Conservation (phyloP, 2,329 filamentous ascomycete species). For the Hirsutella rhossiliensis region DNA sequence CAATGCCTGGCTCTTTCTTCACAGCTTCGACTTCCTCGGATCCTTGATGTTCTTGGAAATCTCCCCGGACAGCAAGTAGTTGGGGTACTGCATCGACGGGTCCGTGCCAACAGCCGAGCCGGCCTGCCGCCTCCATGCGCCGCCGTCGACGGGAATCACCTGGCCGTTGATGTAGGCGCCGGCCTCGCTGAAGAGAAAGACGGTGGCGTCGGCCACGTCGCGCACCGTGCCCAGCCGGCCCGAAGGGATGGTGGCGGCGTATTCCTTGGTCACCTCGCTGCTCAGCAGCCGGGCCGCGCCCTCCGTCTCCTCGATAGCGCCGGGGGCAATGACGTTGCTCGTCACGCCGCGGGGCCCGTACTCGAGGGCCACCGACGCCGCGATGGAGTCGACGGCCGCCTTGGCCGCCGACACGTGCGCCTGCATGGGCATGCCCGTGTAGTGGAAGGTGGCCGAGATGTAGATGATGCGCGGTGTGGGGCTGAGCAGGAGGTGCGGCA, state of each 20-base stretch:
- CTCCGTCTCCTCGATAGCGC: conserved; percentile 77
- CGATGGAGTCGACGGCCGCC: conserved; percentile 77
- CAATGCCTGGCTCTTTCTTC: not conserved
- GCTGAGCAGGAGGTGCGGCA: conserved; percentile 72
- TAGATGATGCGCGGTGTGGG: conserved; percentile 73
- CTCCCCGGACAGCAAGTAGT: conserved; percentile 27
- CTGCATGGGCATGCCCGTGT: conserved; percentile 74
- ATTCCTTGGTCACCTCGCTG: conserved; percentile 18
- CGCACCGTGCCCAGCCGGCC: conserved; percentile 69
- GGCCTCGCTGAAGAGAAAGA: conserved; percentile 78
- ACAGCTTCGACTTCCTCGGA: conserved; percentile 29
- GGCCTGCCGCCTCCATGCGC: conserved; percentile 41
- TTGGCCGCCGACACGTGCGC: conserved; percentile 88
- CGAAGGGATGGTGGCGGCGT: conserved; percentile 46
- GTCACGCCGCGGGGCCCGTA: conserved; percentile 81
- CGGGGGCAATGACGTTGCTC: conserved; percentile 80
- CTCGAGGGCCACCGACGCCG: conserved; percentile 69
- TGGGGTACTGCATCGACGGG: conserved; percentile 37
- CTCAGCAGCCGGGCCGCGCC: conserved; percentile 54
- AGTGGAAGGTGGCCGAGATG: conserved; percentile 85
- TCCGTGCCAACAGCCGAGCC: conserved; percentile 34
- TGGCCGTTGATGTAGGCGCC: conserved; percentile 81
- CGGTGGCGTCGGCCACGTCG: conserved; percentile 86
- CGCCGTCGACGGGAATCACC: conserved; percentile 61
- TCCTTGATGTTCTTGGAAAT: conserved; percentile 21